Evolutionary conservation across 345 rosid genomes (phyloP), one percentile per base, ranked within the genome.

Genomic region (Linum lewisii): DNA sequence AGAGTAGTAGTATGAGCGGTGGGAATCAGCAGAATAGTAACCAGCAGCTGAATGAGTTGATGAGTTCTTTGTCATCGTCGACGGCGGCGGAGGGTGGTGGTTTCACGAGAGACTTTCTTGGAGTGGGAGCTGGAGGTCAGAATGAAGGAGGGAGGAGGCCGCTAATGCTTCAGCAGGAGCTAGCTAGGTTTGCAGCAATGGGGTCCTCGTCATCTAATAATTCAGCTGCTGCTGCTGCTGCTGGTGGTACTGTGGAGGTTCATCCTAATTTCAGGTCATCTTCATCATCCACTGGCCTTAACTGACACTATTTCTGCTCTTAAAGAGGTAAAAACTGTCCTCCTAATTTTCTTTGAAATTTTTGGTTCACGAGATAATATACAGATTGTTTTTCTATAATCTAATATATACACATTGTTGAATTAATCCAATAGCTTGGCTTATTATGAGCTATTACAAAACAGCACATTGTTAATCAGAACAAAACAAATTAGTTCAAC

Each of bases 81-180:
- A 32, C 54, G 21, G 24, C 63, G 36, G 42, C 44, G 51, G 29
- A 15, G 2, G 66, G 49, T 52, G 72, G 69, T 63, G 49, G 82
- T 61, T 67, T 79, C 62, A 85, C 92, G 1, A 74, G 92, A 69
- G 92, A 85, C 60, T 85, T 85, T 69, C 81, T 85, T 36, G 92
- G 92, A 1, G 82, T 81, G 55, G 88, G 84, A 63, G 32, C 32
- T 26, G 32, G 32, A 2, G 74, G 69, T 5, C 66, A 62, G 6
- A 9, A 38, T 38, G 45, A 38, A 38, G 45, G 45, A 13, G 63
- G 77, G 34, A 70, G 68, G 16, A 62, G 77, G 53, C 61, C 73
- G 13, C 64, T 78, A 45, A 21, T 52, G 15, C 65, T 66, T n/a
- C 78, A 79, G 24, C 79, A 65, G 51, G 80, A 78, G 62, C 69